Conservation (phyloP, 2,329 filamentous ascomycete species). For the Nigrospora sphaerica region DNA sequence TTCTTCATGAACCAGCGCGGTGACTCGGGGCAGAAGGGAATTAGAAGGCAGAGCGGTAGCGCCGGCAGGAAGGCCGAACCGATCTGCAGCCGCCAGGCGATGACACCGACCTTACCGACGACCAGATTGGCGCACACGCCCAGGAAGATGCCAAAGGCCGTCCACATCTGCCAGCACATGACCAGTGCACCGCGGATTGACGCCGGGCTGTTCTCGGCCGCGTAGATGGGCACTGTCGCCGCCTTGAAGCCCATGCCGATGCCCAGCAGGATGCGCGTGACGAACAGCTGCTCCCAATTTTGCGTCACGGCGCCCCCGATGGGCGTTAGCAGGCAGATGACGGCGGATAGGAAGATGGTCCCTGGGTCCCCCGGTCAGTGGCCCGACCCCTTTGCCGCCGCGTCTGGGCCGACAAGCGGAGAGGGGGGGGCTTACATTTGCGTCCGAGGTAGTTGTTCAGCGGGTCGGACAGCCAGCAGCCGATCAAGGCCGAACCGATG, state of each 20-base stretch:
- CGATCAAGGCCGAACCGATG: slow-evolving; percentile 14
- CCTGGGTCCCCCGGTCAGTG: slow-evolving; percentile 32
- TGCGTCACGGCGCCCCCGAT: slow-evolving; percentile 54
- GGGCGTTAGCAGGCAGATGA: slow-evolving; percentile 55
- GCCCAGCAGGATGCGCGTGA: slow-evolving; percentile 50
- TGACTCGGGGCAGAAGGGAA: slow-evolving; percentile 34
- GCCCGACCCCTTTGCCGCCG: too few species aligned
- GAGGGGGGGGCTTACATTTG: neutral
- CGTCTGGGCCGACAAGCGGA: too few species aligned
- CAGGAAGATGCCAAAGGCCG: slow-evolving; percentile 57
- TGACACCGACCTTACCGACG: slow-evolving; percentile 46
- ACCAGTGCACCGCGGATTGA: slow-evolving; percentile 45
- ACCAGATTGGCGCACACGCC: slow-evolving; percentile 53
- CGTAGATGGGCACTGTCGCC: slow-evolving; percentile 44
- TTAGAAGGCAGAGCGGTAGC: slow-evolving; percentile 10
- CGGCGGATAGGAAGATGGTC: slow-evolving; percentile 55
- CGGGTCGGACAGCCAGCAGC: slow-evolving; percentile 52
- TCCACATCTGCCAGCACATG: slow-evolving; percentile 50
- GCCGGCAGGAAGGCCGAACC: slow-evolving; percentile 16
- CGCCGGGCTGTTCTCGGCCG: slow-evolving; percentile 44
- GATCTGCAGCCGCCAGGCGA: slow-evolving; percentile 16
- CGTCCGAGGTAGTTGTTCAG: slow-evolving; percentile 52
- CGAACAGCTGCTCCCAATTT: slow-evolving; percentile 50
- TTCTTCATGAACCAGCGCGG: slow-evolving; percentile 43
- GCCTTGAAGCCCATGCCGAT: slow-evolving; percentile 52